Base-by-base conservation (phyloP, 441 rosid genomes). In the Macaranga tanarius region DNA sequence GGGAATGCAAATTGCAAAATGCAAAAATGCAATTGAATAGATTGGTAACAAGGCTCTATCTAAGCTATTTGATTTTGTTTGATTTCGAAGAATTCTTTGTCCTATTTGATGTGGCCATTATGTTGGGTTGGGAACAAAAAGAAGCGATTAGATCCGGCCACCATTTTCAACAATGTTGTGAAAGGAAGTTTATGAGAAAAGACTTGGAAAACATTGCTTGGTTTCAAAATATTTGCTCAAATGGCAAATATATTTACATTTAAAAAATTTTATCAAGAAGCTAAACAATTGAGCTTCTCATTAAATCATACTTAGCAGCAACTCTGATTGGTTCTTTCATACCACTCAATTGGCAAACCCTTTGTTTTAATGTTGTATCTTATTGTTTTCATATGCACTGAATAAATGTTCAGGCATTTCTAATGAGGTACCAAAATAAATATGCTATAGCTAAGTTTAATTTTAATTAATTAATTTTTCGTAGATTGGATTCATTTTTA, bases 201-300 rank as follows among this genome's bases (percentile, higher is more conserved):
- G 3, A 31, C 38, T 31, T 31, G 38, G 38, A 31, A 31, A 1
- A 3, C 7, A 22, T 5, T 69, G 3, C 9, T 40, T 34, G 10
- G 26, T 10, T 62, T 56, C 60, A 62, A 55, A 73, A 62, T 5
- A 61, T 61, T 67, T 48, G 47, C 38, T 60, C 1, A n/a, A 42
- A 38, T 67, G 42, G 74, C 12, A 5, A 17, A 72, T 56, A 59
- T 67, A 67, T 79, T 45, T 66, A 79, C 79, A 79, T 34, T 75
- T 68, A 47, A 19, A 31, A 60, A 44, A 17, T 28, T 38, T 8
- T 47, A 40, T 19, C 47, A 7, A 44, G 54, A 56, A 73, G 52
- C 69, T 25, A 9, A 62, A 8, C 16, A 40, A 34, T 34, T 34
- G 38, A 59, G 45, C 45, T 42, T 57, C 42, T 7, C 6, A 34